Percentiles rank a stretch among this genome's conserved stretches.
Conservation (phyloP, 441 rosid species). For the Syzygium syzygioides region DNA sequence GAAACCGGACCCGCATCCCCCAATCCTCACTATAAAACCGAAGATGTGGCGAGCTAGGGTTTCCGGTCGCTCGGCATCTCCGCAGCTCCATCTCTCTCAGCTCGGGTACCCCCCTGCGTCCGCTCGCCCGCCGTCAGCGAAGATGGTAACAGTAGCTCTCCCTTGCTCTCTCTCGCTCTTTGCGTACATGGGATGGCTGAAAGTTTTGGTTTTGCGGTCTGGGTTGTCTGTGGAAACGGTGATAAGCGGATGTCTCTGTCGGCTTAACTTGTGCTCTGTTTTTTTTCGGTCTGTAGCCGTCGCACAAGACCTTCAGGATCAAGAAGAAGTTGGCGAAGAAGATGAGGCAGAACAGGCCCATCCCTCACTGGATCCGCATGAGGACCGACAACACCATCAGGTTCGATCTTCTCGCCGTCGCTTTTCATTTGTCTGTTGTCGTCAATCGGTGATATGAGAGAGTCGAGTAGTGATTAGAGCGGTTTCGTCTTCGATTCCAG, state of each 20-base stretch:
- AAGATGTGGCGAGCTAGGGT: accelerated
- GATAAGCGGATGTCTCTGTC: neutral
- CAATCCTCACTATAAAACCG: neutral
- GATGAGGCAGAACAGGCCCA: conserved; percentile 93
- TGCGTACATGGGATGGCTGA: neutral
- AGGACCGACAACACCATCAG: conserved; percentile 88
- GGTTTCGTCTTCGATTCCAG: neutral
- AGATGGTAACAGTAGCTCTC: neutral
- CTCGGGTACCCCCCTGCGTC: accelerated
- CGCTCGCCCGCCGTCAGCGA: neutral
- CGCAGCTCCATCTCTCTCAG: neutral
- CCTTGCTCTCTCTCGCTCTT: neutral
- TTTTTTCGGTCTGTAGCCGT: conserved; percentile 35
- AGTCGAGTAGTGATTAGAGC: neutral
- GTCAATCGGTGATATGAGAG: neutral
- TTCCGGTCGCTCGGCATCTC: neutral
- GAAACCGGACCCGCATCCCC: neutral
- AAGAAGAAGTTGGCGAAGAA: conserved; percentile 89
- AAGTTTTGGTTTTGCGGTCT: neutral
- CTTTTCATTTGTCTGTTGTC: neutral
- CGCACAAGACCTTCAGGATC: conserved; percentile 76
- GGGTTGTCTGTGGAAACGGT: neutral
- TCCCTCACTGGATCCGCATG: conserved; percentile 86
- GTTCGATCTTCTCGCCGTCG: conserved; percentile 15
- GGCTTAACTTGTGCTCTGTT: neutral